Base-by-base conservation (phyloP, 2,329 filamentous ascomycete genomes). In the Epichloe elymi region DNA sequence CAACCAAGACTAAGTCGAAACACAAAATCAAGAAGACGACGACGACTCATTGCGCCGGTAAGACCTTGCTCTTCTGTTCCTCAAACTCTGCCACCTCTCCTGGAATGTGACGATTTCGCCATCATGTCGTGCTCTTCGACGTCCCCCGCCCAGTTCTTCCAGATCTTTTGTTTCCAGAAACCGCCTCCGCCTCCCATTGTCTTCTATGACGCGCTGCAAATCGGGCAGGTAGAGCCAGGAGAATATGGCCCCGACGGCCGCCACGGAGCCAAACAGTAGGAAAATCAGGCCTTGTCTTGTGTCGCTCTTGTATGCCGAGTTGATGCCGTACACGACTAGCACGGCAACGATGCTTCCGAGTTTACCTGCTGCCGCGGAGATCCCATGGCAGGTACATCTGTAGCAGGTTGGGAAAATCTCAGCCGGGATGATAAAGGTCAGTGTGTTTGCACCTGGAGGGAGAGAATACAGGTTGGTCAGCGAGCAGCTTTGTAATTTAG, bases 391-490 rank as follows among this genome's bases (percentile, higher is more conserved):
- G 0, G 79, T 80, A 48, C 74, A 79, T 40, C 80, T 74, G 57
- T 82, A 83, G 55, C 74, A 73, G 2, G 80, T 83, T 0, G 79
- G 79, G 60, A 84, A 85, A 41, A 81, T 74, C 59, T 84, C 80
- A 41, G 78, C 79, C 1, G 80, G 79, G 15, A 83, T 74, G 50
- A 83, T 76, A 58, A 83, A 82, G 0, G 79, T 83, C 11, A 82
- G 72, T 0, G 76, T 78, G 57, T 82, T 82, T 41, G 78, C 78
- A 11, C 79, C 74, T 74, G 47, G 3, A 19, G 12, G 5, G n/a
- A 8, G n/a, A 8, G 17, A 12, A 26, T 17, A 5, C 40, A 5
- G 11, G 1, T 30, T 30, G 12, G n/a, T 45, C n/a, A 37, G 37
- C 14, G 12, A 11, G 12, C 41, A 6, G 19, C n/a, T n/a, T 1